Base-by-base conservation (phyloP, 148 eudicot species). In the Salicornia ramosissima region DNA sequence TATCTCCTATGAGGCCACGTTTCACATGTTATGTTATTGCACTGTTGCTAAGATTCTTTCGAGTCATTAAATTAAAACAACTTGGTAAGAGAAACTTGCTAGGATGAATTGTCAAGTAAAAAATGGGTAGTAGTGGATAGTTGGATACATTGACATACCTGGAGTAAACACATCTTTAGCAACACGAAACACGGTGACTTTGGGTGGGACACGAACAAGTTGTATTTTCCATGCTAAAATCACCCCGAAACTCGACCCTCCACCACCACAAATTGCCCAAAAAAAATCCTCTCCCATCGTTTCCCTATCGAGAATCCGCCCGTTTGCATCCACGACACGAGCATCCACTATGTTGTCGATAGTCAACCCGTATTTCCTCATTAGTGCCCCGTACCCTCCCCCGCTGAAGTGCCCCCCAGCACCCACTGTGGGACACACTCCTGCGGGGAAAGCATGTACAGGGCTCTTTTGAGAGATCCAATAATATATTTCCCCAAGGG, bases 401-500 rank as follows among this genome's bases (percentile, higher is more conserved):
- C 71, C 71, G 30, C 71, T 67, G 0, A 67, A 21, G 11, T 67
- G 71, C 14, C 71, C 71, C 1, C 71, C 71, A 6, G 71, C 28
- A 0, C 71, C 71, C 0, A 67, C 71, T 0, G 16, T 67, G 4
- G 71, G 71, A 30, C 71, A 67, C 1, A 70, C 24, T 2, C 79
- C 78, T 14, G 74, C 79, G 0, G 79, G 79, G 26, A 69, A 75
- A 0, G 74, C 79, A 33, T 60, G 74, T 33, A 70, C 65, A 14
- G 28, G 29, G 28, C 74, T 75, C 47, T 63, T 63, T 25, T 62
- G 57, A 18, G 69, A 57, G 26, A 75, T 69, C 6, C 31, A 14
- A 29, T 56, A 64, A 30, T 75, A 75, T 0, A 74, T 40, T 14
- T 75, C 47, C 0, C 73, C 79, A 6, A 75, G 47, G 0, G 79